A percentile compares a stretch with the other conserved stretches of the same genome.
Evolutionary conservation across 2,329 filamentous ascomycete species (phyloP).

Genomic region (Cladosporium oxysporum): DNA sequence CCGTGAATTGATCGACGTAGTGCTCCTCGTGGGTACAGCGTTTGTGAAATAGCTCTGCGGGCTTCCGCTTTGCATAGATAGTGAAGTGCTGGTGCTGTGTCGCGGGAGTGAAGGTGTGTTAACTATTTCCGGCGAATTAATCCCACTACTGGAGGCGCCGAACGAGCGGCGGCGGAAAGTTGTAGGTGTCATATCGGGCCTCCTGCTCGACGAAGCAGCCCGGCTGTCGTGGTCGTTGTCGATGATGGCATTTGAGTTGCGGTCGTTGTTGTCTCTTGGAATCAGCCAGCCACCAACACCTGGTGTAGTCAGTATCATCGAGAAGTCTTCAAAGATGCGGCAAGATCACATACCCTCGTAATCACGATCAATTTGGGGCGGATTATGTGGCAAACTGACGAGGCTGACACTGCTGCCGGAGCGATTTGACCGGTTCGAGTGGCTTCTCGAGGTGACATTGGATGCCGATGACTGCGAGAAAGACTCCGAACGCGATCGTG

Average conservation of each 20-base stretch:
- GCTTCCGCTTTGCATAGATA: neutral
- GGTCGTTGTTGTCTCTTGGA: neutral
- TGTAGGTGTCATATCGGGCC: neutral
- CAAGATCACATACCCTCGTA: neutral
- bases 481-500: neutral
- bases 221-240: neutral
- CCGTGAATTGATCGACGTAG: neutral
- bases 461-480: neutral
- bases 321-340: neutral
- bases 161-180: conserved; percentile 9
- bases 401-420: conserved; percentile 13
- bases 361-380: conserved; percentile 11
- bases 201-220: neutral
- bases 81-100: neutral
- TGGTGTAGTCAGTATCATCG: neutral
- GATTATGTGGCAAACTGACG: neutral
- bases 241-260: neutral
- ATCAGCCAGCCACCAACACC: conserved; percentile 17
- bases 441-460: neutral
- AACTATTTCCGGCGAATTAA: conserved; percentile 15
- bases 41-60: conserved; percentile 16
- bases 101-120: neutral
- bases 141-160: neutral
- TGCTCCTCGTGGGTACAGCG: neutral
- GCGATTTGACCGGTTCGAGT: conserved; percentile 1